A percentile compares a stretch with the other conserved stretches of the same genome.
Evolutionary conservation across 345 rosid species (phyloP).

Genomic region (Populus tremula): DNA sequence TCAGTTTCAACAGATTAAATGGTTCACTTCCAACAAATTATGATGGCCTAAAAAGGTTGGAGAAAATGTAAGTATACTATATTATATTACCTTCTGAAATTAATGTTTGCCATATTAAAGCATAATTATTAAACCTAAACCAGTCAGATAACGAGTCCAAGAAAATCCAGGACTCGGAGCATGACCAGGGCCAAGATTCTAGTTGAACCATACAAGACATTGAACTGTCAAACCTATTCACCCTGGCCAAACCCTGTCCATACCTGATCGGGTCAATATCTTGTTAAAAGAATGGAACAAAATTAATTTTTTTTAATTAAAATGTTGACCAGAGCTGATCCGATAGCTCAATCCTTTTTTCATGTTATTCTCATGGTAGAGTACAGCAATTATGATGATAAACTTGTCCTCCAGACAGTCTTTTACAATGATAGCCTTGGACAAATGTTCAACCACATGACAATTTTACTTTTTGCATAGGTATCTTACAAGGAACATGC

Average conservation of each 20-base stretch:
- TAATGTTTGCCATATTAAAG: background rate
- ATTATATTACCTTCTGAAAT: background rate
- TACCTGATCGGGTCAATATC: no score
- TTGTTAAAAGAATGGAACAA: no score
- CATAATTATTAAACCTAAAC: no score
- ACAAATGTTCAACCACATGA: background rate
- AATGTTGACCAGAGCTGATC: no score
- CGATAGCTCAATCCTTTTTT: no score
- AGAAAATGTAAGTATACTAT: slow-evolving; percentile 10
- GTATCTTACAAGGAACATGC: slow-evolving; percentile 16
- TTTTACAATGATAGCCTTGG: background rate
- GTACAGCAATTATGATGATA: background rate
- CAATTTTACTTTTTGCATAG: background rate
- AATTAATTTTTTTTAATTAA: no score
- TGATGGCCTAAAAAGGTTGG: background rate
- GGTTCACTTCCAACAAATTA: slow-evolving; percentile 8
- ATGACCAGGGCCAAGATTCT: no score
- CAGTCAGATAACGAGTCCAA: rapidly evolving
- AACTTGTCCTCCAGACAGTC: background rate
- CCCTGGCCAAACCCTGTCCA: no score
- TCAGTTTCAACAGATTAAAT: background rate
- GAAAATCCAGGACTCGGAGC: no score
- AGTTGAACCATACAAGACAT: no score
- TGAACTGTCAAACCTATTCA: no score
- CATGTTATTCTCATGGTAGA: no score